Evolutionary conservation across 1,284 basidiomycete species (phyloP), one percentile per base, ranked within the genome.

Genomic region (Megacollybia platyphylla): DNA sequence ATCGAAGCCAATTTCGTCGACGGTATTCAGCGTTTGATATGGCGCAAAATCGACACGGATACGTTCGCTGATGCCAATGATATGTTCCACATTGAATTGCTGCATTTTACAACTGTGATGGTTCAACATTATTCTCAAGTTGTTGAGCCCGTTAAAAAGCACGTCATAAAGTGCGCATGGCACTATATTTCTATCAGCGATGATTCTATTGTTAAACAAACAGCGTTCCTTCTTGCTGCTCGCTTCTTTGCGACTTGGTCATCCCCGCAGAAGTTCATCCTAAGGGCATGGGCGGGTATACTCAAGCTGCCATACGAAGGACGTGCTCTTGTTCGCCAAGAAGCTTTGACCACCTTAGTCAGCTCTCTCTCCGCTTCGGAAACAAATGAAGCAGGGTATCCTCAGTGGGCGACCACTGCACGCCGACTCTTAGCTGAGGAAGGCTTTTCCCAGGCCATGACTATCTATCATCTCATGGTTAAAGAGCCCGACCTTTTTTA

Each of bases 161-260:
- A 96, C 52, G 84, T 97, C 48, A 94, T 98, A 70, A 92, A 88
- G 59, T 88, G 89, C 45, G 89, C 91, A 9, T 97, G 92, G 92
- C 76, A 85, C 54, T 88, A 86, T 53, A 86, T 96, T 52, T 78
- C 75, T 18, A 74, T 73, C 24, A 78, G 73, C 43, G 89, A 93
- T 37, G 93, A 97, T 57, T 76, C 85, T 2, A 82, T 93, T 5
- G 90, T 97, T 54, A 96, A 93, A 62, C 91, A 97, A 57, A 88
- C 85, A 30, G 81, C 79, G 2, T 96, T 89, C 59, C 40, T 41
- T 7, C 30, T 41, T 4, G 34, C 40, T 30, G 40, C 40, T 15
- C 40, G 18, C 13, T 41, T 41, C 31, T 41, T 41, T 31, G 40
- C 28, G 15, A 18, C 28, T 11, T 41, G 15, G 10, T 89, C 90